These are phyloP conservation scores for Aspergillus luchuensis DNA, from an alignment of 2,329 filamentous ascomycete species.

Conservation along the genomic window DNA sequence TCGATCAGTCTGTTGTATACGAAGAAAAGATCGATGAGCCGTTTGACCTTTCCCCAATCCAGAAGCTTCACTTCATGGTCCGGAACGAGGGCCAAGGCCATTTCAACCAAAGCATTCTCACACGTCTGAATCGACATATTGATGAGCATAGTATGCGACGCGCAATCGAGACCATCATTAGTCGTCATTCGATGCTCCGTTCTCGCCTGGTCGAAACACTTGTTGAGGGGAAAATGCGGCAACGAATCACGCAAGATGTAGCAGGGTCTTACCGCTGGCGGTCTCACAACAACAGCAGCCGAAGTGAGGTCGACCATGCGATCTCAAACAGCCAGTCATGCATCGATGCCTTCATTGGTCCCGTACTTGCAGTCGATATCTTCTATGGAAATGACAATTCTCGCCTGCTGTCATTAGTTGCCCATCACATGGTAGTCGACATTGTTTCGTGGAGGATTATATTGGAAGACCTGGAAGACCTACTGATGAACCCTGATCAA, in stretches of 20 bases:
- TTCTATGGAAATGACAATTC: constrained; percentile 39
- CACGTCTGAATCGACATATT: constrained; percentile 32
- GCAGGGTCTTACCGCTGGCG: constrained; percentile 32
- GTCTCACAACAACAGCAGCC: constrained; percentile 21
- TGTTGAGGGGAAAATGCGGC: constrained; percentile 23
- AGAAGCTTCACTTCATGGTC: constrained; percentile 40
- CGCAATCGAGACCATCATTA: constrained; percentile 36
- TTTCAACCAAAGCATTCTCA: constrained; percentile 44
- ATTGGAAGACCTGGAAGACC: constrained; percentile 42
- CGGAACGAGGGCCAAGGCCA: constrained; percentile 38
- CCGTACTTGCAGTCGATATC: constrained; percentile 47
- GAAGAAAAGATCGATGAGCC: constrained; percentile 34
- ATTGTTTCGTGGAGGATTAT: constrained; percentile 47
- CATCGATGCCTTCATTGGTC: constrained; percentile 40
- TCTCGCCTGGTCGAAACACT: constrained; percentile 32
- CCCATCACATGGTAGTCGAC: constrained; percentile 43
- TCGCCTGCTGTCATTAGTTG: constrained; percentile 37
- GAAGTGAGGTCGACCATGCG: constrained; percentile 26
- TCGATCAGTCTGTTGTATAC: constrained; percentile 36
- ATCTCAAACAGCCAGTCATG: constrained; percentile 35
- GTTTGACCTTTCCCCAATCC: constrained; percentile 42
- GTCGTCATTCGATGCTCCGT: constrained; percentile 43
- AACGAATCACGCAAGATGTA: constrained; percentile 34
- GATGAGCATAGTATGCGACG: constrained; percentile 25
- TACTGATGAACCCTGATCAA: constrained; percentile 34